Conservation (phyloP, 768 basidiomycete genomes). For the Lyophyllum semitale region DNA sequence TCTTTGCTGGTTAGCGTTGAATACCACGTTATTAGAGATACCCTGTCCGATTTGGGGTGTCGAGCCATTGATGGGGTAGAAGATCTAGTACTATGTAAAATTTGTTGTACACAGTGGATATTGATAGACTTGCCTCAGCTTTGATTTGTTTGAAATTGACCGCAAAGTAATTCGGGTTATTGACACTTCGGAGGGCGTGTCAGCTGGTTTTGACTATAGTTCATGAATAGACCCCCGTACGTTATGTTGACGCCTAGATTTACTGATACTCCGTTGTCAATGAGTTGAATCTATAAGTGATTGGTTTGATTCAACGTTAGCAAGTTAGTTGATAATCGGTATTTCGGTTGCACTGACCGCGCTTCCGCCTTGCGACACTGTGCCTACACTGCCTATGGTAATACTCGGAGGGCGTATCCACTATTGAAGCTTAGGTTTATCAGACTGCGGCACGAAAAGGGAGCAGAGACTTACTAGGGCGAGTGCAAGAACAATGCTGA, state of each 20-base stretch:
- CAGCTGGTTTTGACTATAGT: neutral
- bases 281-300: conserved; percentile 32
- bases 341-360: conserved; percentile 39
- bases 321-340: neutral
- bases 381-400: conserved; percentile 50
- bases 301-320: neutral
- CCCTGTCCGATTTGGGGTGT: conserved; percentile 72
- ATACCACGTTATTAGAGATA: conserved; percentile 41
- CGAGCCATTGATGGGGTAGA: conserved; percentile 65
- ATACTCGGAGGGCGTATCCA: conserved; percentile 80
- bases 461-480: conserved; percentile 53
- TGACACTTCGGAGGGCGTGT: conserved; percentile 47
- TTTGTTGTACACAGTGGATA: neutral
- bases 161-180: conserved; percentile 81
- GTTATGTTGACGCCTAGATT: conserved; percentile 68
- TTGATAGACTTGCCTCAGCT: conserved; percentile 47
- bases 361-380: conserved; percentile 39
- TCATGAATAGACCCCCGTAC: conserved; percentile 38
- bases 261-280: conserved; percentile 50
- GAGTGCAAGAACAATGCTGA: conserved; percentile 67
- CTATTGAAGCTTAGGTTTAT: conserved; percentile 34
- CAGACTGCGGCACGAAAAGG: neutral
- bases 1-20: conserved; percentile 54
- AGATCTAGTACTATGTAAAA: conserved; percentile 44
- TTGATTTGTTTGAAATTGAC: conserved; percentile 66